These are phyloP conservation scores for Mrakia frigida DNA, from an alignment of 768 basidiomycete genomes.

Conservation along the genomic window DNA sequence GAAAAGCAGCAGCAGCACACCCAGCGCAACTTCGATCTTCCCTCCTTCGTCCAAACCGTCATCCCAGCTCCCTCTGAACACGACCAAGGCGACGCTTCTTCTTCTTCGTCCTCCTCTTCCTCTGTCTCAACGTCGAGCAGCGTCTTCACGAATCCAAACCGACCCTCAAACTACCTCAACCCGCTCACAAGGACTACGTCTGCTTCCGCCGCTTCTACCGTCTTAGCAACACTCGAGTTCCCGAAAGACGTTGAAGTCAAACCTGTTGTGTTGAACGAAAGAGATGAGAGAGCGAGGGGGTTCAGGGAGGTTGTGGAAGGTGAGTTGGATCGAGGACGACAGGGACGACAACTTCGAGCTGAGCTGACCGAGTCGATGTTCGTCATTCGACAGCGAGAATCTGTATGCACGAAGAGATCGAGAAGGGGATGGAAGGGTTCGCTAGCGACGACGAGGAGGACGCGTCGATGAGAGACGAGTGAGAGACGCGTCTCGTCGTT, in stretches of 20 bases:
- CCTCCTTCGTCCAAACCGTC: not conserved
- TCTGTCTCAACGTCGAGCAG: not conserved
- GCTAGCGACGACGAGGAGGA: too few species aligned
- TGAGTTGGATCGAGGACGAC: not conserved
- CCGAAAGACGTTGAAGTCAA: not conserved
- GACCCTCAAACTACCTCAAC: not conserved
- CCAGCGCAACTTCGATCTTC: not conserved
- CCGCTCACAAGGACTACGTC: too few species aligned
- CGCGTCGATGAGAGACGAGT: too few species aligned
- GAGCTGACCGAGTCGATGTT: too few species aligned
- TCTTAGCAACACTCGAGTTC: not conserved
- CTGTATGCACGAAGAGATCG: not conserved
- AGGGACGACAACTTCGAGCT: too few species aligned
- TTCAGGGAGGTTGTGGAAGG: not conserved
- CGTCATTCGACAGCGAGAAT: not conserved
- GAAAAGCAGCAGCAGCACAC: not conserved
- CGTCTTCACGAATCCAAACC: not conserved
- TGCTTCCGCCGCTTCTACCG: not conserved
- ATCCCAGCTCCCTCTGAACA: not conserved
- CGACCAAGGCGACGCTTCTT: not conserved
- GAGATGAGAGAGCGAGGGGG: not conserved
- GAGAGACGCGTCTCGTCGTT: too few species aligned
- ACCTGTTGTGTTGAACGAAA: not conserved
- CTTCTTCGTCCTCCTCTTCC: not conserved
- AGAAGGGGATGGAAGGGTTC: not conserved